phyloP scores from a whole-genome alignment of 2,329 filamentous ascomycete genomes.

The Alternaria dauci region DNA sequence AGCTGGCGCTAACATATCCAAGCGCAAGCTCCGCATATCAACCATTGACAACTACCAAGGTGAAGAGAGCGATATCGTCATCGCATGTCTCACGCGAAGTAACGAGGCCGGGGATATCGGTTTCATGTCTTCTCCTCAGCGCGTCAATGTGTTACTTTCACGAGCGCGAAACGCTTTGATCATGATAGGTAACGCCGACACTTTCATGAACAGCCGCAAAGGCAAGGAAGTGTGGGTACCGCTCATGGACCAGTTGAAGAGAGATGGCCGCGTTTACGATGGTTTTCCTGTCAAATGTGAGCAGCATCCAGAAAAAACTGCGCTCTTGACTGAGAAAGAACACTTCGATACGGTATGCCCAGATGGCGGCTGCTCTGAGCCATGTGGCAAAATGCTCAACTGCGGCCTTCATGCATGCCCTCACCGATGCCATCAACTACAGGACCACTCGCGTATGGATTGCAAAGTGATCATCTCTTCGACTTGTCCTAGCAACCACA shows the following conservation, averaged over 20 bases:
- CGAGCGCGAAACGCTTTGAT: constrained; percentile 71
- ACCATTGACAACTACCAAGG: constrained; percentile 84
- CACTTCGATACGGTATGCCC: constrained; percentile 71
- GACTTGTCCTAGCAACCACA: constrained; percentile 64
- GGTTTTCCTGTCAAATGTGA: constrained; percentile 49
- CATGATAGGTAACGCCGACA: constrained; percentile 74
- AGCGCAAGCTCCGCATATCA: constrained; percentile 66
- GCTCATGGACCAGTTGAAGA: constrained; percentile 66
- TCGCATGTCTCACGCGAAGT: constrained; percentile 72
- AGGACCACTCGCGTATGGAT: constrained; percentile 65
- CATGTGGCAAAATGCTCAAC: constrained; percentile 62
- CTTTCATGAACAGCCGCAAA: constrained; percentile 68
- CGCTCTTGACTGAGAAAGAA: constrained; percentile 57
- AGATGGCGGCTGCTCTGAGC: constrained; percentile 72
- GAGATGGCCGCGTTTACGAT: constrained; percentile 56
- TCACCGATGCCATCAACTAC: constrained; percentile 68
- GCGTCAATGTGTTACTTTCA: constrained; percentile 75
- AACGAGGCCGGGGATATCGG: constrained; percentile 72
- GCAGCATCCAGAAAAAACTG: constrained; percentile 48
- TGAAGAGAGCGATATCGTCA: constrained; percentile 77
- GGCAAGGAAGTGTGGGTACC: constrained; percentile 65
- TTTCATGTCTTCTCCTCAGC: constrained; percentile 71
- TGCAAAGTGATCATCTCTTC: constrained; percentile 56
- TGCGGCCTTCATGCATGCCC: constrained; percentile 69
- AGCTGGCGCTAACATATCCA: constrained; percentile 61